These are phyloP conservation scores for Blastocladiella emersonii DNA, from an alignment of 371 early-diverging fungal species.

Conservation along the genomic window DNA sequence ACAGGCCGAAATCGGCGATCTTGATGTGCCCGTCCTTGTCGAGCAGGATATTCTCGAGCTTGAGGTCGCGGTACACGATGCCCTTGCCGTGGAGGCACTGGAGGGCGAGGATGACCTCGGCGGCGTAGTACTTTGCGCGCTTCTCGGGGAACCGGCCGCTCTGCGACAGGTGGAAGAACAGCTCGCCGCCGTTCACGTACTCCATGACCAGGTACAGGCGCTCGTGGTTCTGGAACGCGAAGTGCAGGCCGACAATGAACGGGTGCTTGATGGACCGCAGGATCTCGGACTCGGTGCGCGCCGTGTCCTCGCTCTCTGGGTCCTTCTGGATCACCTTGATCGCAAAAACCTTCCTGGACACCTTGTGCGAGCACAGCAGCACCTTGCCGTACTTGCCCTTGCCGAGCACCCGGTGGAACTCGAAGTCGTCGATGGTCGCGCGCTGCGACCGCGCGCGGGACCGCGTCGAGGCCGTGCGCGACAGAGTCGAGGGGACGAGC, in stretches of 20 bases:
- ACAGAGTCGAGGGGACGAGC: no score
- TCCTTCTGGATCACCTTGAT: constrained; percentile 33
- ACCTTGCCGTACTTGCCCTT: constrained; percentile 39
- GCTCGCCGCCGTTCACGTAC: constrained; percentile 51
- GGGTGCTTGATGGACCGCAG: constrained; percentile 22
- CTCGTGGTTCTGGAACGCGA: constrained; percentile 27
- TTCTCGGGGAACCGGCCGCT: constrained; percentile 25
- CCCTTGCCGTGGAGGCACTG: constrained; percentile 35
- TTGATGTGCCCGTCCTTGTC: constrained; percentile 34
- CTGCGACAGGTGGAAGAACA: constrained; percentile 34
- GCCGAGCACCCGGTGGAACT: constrained; percentile 34
- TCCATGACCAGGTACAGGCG: constrained; percentile 40
- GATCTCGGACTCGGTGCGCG: constrained; percentile 19
- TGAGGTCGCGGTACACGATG: constrained; percentile 40
- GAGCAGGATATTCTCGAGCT: constrained; percentile 45
- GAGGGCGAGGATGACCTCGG: constrained; percentile 35
- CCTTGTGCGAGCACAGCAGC: constrained; percentile 19
- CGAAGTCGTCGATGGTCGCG: constrained; percentile 29
- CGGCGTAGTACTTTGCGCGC: constrained; percentile 30
- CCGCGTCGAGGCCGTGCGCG: background rate
- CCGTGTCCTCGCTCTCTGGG: constrained; percentile 18
- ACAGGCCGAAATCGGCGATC: constrained; percentile 45
- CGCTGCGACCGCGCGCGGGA: background rate
- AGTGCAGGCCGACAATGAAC: constrained; percentile 31
- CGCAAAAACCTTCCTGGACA: constrained; percentile 27